Base-by-base conservation (phyloP, 345 rosid species). In the Citropsis articulata region DNA sequence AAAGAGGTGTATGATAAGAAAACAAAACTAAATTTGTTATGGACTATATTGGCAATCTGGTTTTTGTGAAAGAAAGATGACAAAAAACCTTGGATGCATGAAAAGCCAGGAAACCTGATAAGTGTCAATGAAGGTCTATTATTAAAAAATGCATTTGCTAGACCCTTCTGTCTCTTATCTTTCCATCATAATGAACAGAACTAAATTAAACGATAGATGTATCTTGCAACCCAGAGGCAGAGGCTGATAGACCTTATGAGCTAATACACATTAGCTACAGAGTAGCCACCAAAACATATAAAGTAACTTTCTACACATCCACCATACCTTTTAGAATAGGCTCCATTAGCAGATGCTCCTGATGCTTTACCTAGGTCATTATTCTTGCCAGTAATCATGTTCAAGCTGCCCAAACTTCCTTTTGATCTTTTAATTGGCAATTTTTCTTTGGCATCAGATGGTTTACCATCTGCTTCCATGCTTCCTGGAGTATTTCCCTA, bases 381-480 rank as follows among this genome's bases (percentile, higher is more conserved):
- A 84, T 81, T 89, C 87, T 91, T 96, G 77, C 98, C 97, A 4
- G 92, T 92, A 74, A 92, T 94, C 95, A 91, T 89, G 84, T 88
- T 96, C 86, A 96, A 84, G 84, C 98, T 96, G 76, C 99, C 98
- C 86, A 96, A 86, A 83, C 99, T 94, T 86, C 97, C 99, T 88
- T 89, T 92, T 24, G 99, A 96, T 86, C 99, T 92, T 90, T 96
- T 96, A 80, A 94, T 91, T 60, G 99, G 98, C 85, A 96, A 83
- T 75, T 96, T 96, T 86, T 96, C 99, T 87, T 96, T 96, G 73
- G 66, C 89, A 57, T 94, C 97, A 83, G 97, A 80, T 73, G 91
- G 93, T 83, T 88, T 96, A 67, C 89, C 88, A 83, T 93, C 98
- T 64, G 87, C 83, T 79, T 95, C 99, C 67, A 83, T 80, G 80